A percentile compares a stretch with the other conserved stretches of the same genome.
These are phyloP conservation scores for Starmera caribaea DNA, from an alignment of 805 yeast species.

Conservation along the genomic window DNA sequence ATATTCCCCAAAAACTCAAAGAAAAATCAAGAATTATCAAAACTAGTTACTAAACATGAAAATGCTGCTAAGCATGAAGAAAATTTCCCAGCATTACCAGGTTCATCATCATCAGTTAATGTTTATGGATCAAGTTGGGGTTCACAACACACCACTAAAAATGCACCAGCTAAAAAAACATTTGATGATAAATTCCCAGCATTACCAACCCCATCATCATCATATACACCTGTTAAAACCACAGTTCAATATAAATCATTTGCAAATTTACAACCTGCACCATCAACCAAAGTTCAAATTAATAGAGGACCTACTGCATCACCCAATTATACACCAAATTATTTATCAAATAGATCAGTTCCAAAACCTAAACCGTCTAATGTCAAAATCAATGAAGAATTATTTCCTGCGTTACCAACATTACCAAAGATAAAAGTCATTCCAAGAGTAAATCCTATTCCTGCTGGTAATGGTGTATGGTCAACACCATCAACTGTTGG, in stretches of 20 bases:
- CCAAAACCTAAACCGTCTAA: conserved; percentile 8
- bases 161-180: conserved; percentile 8
- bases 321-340: conserved; percentile 20
- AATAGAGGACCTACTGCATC: conserved; percentile 9
- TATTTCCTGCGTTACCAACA: conserved; percentile 41
- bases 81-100: conserved; percentile 41
- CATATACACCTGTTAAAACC: conserved; percentile 12
- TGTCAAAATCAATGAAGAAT: conserved; percentile 13
- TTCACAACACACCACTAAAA: conserved; percentile 8
- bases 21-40: conserved; percentile 29
- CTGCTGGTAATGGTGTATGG: conserved; percentile 29
- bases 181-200: conserved; percentile 22
- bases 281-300: conserved; percentile 6
- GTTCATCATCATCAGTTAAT: conserved; percentile 14
- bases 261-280: conserved; percentile 1
- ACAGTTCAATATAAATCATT: conserved; percentile 13
- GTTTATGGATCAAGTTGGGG: conserved; percentile 23
- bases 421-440: conserved; percentile 30
- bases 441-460: conserved; percentile 52
- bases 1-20: conserved; percentile 38
- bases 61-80: conserved; percentile 21
- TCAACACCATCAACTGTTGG: conserved; percentile 7
- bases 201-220: conserved; percentile 9
- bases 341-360: conserved; percentile 10
- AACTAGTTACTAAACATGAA: conserved; percentile 18